phyloP scores from a whole-genome alignment of 495 filamentous ascomycete species.

The Podospora bellae-mahoneyi region DNA sequence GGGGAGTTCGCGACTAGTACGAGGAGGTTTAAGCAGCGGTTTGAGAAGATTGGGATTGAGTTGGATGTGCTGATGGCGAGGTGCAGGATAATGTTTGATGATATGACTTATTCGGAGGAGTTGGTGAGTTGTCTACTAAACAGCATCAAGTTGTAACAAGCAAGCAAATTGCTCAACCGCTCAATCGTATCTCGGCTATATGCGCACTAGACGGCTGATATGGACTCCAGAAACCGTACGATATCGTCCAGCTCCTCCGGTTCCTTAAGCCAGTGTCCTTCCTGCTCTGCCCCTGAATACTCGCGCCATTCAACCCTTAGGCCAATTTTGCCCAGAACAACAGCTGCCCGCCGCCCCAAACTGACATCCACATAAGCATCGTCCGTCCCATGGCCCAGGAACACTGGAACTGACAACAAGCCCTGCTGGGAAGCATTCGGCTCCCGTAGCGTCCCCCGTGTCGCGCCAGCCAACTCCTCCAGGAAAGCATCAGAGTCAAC shows the following conservation, averaged over 20 bases:
- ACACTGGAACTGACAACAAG: constrained; percentile 12
- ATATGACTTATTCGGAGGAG: constrained; percentile 9
- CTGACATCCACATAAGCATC: constrained; percentile 22
- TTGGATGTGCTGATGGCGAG: constrained; percentile 13
- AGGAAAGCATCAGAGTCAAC: constrained; percentile 10
- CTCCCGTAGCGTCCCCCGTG: background rate
- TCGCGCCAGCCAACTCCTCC: constrained; percentile 7
- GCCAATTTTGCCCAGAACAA: constrained; percentile 16
- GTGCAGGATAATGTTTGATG: constrained; percentile 10
- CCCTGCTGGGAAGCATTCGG: background rate
- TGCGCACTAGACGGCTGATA: background rate
- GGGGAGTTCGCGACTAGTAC: background rate
- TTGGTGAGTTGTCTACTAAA: constrained; percentile 14
- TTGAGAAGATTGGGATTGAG: constrained; percentile 15
- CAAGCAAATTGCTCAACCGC: too few species aligned
- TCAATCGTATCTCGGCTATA: too few species aligned
- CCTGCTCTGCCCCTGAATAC: constrained; percentile 21
- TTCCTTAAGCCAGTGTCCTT: constrained; percentile 28
- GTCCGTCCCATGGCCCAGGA: constrained; percentile 23
- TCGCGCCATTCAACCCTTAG: constrained; percentile 21
- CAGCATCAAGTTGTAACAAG: too few species aligned
- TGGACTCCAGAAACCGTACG: constrained; percentile 18
- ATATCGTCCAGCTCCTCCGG: constrained; percentile 28
- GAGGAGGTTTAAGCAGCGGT: constrained; percentile 9
- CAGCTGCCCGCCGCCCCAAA: constrained; percentile 15